Evolutionary conservation across 345 rosid species (phyloP), one percentile per base, ranked within the genome.

Genomic region (Hypericum perforatum): DNA sequence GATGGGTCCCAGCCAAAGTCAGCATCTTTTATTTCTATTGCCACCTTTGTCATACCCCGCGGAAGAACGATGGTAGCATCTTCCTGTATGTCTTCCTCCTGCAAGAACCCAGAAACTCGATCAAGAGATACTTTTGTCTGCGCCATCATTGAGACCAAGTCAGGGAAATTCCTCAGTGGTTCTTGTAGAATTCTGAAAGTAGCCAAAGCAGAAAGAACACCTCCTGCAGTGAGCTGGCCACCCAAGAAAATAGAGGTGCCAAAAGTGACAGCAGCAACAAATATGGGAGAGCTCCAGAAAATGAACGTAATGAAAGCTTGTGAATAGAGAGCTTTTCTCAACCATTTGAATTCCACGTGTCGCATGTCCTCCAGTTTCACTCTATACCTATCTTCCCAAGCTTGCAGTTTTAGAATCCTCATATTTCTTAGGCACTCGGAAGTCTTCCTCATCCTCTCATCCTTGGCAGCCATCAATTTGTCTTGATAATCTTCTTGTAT

Each of bases 261-360:
- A 60, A 89, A 94, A 43, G 99, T 94, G 61, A 86, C 82, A 37
- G 89, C 95, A 2, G 95, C 76, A 60, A 94, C 99, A 77, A 94
- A 94, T 78, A 94, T 94, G n/a, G 99, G 99, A 53, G 99, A 94
- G 66, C 99, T 89, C 99, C 99, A 94, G 62, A 94, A 94, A 57
- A 94, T 74, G 73, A 89, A 94, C 10, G 99, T 94, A 53, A 94
- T 76, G 61, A 84, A 94, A 57, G 99, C 95, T 73, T 89, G 99
- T n/a, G 97, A 94, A 69, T 89, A 94, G 39, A 94, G 87, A 0
- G 97, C 95, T 68, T 77, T 94, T 13, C 84, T 80, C 52, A 94
- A 95, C 95, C 94, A 94, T 57, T 77, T 73, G 73, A 84, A 84
- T 68, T 94, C 99, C 53, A 85, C 94, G 61, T 64, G 72, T 36